These are phyloP conservation scores for Suillus ampliporus DNA, from an alignment of 768 basidiomycete species.

Conservation along the genomic window DNA sequence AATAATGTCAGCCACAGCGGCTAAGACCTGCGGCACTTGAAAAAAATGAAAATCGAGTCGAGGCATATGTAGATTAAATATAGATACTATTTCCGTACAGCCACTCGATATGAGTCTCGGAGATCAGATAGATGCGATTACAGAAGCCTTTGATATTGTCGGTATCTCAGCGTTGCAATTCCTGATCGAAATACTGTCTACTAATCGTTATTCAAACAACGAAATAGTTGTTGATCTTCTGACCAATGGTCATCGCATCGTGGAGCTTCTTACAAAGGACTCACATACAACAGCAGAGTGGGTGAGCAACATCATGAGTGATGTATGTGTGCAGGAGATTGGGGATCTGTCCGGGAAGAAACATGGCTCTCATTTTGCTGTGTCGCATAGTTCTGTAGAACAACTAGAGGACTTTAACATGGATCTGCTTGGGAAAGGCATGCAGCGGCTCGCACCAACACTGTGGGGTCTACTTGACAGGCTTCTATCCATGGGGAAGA, in stretches of 20 bases:
- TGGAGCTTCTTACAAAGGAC: background rate
- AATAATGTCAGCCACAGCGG: conserved; percentile 13
- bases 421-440: conserved; percentile 17
- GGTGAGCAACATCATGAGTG: background rate
- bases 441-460: conserved; percentile 14
- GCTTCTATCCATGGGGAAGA: conserved; percentile 8
- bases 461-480: conserved; percentile 18
- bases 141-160: background rate
- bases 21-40: conserved; percentile 6
- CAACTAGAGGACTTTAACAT: conserved; percentile 20
- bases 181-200: background rate
- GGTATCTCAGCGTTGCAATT: background rate
- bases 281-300: background rate
- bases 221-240: conserved; percentile 1
- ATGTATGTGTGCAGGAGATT: conserved; percentile 3
- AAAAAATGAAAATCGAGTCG: background rate
- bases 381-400: conserved; percentile 1
- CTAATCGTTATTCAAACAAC: background rate
- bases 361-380: conserved; percentile 18
- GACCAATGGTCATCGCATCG: background rate
- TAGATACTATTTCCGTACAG: too few species aligned
- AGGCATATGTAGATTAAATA: too few species aligned
- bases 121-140: background rate
- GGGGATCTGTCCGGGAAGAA: conserved; percentile 12
- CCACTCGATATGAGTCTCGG: too few species aligned